Percentiles rank a stretch among this genome's conserved stretches.
Conservation (phyloP, 2,329 filamentous ascomycete genomes). For the Arthrobotrys entomopaga region DNA sequence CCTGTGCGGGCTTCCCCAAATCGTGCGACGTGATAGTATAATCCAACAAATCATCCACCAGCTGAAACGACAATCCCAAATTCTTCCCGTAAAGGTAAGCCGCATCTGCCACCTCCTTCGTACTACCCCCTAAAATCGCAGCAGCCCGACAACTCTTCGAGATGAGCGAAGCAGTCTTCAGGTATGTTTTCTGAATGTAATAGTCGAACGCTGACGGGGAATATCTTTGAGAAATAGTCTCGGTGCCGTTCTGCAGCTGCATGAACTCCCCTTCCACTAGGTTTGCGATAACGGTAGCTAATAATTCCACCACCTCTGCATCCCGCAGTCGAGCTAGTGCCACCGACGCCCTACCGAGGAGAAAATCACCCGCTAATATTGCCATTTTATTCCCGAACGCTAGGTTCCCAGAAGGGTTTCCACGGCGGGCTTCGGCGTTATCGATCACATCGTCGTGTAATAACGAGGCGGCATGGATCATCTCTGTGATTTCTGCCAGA, state of each 20-base stretch:
- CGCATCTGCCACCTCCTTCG: constrained; percentile 83
- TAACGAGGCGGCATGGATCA: constrained; percentile 95
- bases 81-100: constrained; percentile 95
- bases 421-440: constrained; percentile 84
- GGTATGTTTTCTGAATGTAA: constrained; percentile 97
- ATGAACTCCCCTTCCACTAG: constrained; percentile 99
- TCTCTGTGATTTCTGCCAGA: constrained; percentile 93
- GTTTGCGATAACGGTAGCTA: constrained; percentile 97
- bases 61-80: constrained; percentile 91
- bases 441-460: constrained; percentile 99
- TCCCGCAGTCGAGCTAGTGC: constrained; percentile 89
- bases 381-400: constrained; percentile 99
- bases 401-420: constrained; percentile 86
- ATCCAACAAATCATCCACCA: constrained; percentile 97
- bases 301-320: constrained; percentile 90
- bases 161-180: constrained; percentile 95
- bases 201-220: constrained; percentile 88
- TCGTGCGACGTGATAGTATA: constrained; percentile 88
- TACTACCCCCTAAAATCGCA: constrained; percentile 81
- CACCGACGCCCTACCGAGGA: constrained; percentile 91
- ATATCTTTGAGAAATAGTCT: constrained; percentile 39
- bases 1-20: constrained; percentile 92
- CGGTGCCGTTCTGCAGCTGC: constrained; percentile 83
- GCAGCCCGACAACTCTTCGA: constrained; percentile 94
- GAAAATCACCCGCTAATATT: constrained; percentile 94